Evolutionary conservation across 148 eudicot species (phyloP).

Genomic region (Cornus suecica): DNA sequence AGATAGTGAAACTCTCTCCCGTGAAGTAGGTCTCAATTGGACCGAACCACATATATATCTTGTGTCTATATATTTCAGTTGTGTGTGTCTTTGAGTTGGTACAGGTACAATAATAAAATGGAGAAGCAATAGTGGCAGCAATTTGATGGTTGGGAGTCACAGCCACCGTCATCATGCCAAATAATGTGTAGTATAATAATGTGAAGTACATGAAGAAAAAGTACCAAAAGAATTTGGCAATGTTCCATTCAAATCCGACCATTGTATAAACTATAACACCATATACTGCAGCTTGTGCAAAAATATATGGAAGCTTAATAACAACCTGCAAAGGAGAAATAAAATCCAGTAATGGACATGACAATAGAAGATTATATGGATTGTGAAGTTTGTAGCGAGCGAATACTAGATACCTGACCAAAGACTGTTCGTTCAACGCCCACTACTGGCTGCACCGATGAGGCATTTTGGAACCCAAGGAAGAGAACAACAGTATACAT

Average conservation of each 20-base stretch:
- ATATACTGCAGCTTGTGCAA: conserved; percentile 45
- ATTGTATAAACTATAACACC: conserved; percentile 60
- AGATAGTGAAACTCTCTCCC: no score
- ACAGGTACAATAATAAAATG: no score
- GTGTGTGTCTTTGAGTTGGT: no score
- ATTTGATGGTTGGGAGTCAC: conserved; percentile 56
- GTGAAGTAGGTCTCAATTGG: no score
- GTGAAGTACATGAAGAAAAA: conserved; percentile 63
- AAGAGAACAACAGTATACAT: conserved; percentile 61
- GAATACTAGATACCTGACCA: conserved; percentile 44
- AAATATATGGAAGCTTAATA: conserved; percentile 61
- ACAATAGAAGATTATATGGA: background rate
- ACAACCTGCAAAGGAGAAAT: conserved; percentile 35
- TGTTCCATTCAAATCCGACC: conserved; percentile 74
- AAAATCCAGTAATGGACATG: background rate
- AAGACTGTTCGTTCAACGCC: conserved; percentile 62
- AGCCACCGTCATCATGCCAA: conserved; percentile 71
- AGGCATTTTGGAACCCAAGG: conserved; percentile 55
- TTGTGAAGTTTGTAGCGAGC: background rate
- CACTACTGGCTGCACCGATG: conserved; percentile 70
- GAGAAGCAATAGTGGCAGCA: conserved; percentile 43
- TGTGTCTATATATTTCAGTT: no score
- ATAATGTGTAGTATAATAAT: conserved; percentile 53
- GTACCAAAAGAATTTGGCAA: conserved; percentile 62
- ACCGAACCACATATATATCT: no score